Base-by-base conservation (phyloP, 1,284 basidiomycete species). In the Puccinia horiana region DNA sequence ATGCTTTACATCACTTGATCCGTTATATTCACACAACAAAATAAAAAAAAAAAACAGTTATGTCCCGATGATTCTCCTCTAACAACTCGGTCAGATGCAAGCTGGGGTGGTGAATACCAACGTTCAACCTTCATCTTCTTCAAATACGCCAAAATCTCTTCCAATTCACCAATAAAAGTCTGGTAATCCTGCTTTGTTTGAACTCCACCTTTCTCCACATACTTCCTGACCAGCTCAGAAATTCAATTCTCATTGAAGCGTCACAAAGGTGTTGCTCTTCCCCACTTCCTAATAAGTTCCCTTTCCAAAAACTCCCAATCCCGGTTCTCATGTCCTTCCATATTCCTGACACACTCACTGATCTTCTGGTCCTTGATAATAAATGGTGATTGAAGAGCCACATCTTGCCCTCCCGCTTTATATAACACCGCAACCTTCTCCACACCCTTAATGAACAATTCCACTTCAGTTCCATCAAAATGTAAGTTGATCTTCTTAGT, bases 211-310 rank as follows among this genome's bases (percentile, higher is more conserved):
- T 44, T 44, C 44, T 44, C 44, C 6, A 44, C 44, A 44, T 44
- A 6, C 44, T 44, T 44, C 8, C 8, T 16, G 8, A 44, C 44
- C 6, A 44, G 44, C 44, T 47, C 44, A 8, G 44, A 8, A 8
- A 63, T 35, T 8, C 14, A 63, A 63, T 37, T n/a, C 35, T 63
- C 29, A 11, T 63, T 63, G 26, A 29, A 63, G 6, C 61, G 18
- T 37, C 61, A 16, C 3, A 37, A 4, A 9, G 65, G 65, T 37
- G 35, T 65, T n/a, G 61, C 61, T 14, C 29, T 11, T 23, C 67
- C 40, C 67, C 67, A 70, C 26, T 70, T 70, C 37, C 44, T 14
- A 3, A 44, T 70, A 12, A 44, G 67, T 70, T 47, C 67, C 26
- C 18, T 37, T 16, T 67, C 40, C 11, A 67, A 20, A 6, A 67